phyloP scores from a whole-genome alignment of 345 rosid genomes.

The Leavenworthia alabamica region DNA sequence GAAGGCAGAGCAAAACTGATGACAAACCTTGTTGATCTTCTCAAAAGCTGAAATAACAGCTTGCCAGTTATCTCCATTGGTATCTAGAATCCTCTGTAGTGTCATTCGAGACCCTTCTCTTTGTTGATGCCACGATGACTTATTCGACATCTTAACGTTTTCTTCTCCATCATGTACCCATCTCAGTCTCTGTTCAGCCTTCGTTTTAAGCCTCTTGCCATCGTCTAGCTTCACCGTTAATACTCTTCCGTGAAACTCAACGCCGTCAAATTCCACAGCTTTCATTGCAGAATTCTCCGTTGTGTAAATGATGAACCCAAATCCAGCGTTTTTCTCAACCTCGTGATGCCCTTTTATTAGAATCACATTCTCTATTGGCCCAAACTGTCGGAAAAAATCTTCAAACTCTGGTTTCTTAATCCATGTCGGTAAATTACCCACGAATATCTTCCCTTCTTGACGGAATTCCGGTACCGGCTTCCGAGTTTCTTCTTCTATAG shows the following conservation, averaged over 20 bases:
- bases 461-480: slow-evolving; percentile 39
- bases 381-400: slow-evolving; percentile 82
- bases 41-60: slow-evolving; percentile 78
- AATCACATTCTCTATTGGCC: slow-evolving; percentile 63
- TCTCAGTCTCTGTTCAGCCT: slow-evolving; percentile 52
- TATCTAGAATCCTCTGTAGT: slow-evolving; percentile 52
- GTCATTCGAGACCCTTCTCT: slow-evolving; percentile 55
- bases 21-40: slow-evolving; percentile 66
- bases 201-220: slow-evolving; percentile 63
- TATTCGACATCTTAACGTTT: slow-evolving; percentile 28
- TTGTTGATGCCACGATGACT: slow-evolving; percentile 79
- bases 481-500: slow-evolving; percentile 17
- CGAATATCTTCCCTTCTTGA: slow-evolving; percentile 74
- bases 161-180: slow-evolving; percentile 57
- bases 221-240: slow-evolving; percentile 90
- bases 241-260: slow-evolving; percentile 83
- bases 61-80: slow-evolving; percentile 87
- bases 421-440: slow-evolving; percentile 88
- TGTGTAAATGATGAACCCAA: slow-evolving; percentile 68
- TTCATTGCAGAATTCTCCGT: slow-evolving; percentile 62
- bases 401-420: slow-evolving; percentile 60
- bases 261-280: slow-evolving; percentile 86
- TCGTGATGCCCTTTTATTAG: slow-evolving; percentile 64
- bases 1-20: not conserved
- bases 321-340: slow-evolving; percentile 67